phyloP scores from a whole-genome alignment of 2,329 filamentous ascomycete species.

The Colletotrichum sp. region DNA sequence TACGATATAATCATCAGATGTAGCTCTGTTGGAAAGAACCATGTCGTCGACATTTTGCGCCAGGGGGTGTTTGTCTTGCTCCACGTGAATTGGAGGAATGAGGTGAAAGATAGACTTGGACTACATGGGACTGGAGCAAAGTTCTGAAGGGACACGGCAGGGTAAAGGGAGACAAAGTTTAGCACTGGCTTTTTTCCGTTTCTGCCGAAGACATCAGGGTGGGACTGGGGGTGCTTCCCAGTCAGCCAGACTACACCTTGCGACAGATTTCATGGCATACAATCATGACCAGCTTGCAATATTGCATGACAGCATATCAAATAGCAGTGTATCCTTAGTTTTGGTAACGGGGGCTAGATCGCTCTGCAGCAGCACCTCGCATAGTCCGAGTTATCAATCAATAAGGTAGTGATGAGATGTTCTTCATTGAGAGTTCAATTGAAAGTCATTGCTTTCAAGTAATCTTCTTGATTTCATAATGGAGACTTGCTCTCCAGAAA shows the following conservation, averaged over 20 bases:
- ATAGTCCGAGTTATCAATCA: background rate
- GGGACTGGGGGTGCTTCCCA: background rate
- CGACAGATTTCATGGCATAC: no score
- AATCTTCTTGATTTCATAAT: background rate
- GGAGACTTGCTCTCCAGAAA: background rate
- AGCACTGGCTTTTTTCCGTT: background rate
- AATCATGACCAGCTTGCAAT: no score
- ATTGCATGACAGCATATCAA: no score
- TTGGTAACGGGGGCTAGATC: background rate
- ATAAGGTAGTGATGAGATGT: background rate
- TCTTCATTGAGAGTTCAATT: background rate
- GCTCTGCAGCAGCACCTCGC: background rate
- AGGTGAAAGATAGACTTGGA: no score
- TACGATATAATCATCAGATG: background rate
- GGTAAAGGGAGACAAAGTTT: background rate
- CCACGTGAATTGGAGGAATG: no score
- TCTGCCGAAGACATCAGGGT: background rate
- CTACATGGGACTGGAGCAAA: background rate
- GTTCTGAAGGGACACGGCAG: background rate
- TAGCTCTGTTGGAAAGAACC: background rate
- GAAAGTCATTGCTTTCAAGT: background rate
- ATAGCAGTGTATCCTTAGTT: background rate
- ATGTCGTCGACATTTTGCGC: background rate
- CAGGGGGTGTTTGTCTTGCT: background rate
- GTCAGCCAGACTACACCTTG: no score